Conservation (phyloP, 768 basidiomycete species). For the Termitomyces eurrhizus region DNA sequence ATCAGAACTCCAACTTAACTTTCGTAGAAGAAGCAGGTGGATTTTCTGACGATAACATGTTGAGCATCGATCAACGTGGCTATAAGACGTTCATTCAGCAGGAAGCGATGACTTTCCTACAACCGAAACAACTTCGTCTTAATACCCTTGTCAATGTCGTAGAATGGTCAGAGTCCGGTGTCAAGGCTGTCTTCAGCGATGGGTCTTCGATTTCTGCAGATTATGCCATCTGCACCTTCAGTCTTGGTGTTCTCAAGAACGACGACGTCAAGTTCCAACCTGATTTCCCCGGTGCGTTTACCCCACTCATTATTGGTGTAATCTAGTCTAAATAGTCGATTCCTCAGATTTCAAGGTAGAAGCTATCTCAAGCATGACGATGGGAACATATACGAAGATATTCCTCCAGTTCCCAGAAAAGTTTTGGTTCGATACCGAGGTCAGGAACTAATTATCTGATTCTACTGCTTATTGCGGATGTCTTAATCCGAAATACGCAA, state of each 20-base stretch:
- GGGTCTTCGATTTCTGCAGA: conserved; percentile 47
- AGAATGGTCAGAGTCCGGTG: conserved; percentile 37
- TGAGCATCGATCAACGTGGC: conserved; percentile 60
- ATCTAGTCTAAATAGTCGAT: not conserved
- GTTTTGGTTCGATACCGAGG: conserved; percentile 50
- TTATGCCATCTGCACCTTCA: conserved; percentile 65
- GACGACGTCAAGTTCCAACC: conserved; percentile 57
- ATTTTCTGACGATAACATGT: conserved; percentile 41
- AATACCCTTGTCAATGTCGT: conserved; percentile 49
- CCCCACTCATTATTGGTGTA: too few relatives aligned
- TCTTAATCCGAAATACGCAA: conserved; percentile 1
- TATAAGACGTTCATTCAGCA: conserved; percentile 53
- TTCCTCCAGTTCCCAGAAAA: conserved; percentile 59
- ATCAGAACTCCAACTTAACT: conserved; percentile 61
- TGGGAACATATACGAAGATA: conserved; percentile 70
- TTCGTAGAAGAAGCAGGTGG: conserved; percentile 46
- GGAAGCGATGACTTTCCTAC: conserved; percentile 56
- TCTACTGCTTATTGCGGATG: not conserved
- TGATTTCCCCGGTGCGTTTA: conserved; percentile 36
- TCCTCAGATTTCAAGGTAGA: conserved; percentile 49
- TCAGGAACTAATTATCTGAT: conserved; percentile 2
- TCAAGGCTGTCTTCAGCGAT: conserved; percentile 43
- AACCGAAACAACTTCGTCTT: conserved; percentile 40
- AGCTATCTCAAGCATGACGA: conserved; percentile 58
- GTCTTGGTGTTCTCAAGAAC: conserved; percentile 65